Conservation (phyloP, 2,329 filamentous ascomycete genomes). For the Lecanicillium sp. region DNA sequence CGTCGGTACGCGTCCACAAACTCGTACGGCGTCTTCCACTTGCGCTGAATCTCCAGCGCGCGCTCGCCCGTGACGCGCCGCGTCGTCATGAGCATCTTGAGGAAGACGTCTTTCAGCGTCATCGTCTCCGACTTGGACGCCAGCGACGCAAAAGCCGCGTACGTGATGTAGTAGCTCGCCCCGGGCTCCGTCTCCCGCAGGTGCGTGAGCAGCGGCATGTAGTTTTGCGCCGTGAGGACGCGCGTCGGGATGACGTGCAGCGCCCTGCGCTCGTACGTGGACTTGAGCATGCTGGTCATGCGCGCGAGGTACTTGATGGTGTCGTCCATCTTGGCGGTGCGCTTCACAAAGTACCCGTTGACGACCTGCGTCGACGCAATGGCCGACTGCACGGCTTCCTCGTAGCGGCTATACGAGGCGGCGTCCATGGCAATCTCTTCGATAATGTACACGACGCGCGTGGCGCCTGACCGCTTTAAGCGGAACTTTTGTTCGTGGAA, state of each 20-base stretch:
- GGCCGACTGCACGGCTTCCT: slow-evolving; percentile 64
- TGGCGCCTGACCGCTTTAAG: slow-evolving; percentile 63
- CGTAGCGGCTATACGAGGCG: slow-evolving; percentile 48
- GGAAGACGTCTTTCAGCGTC: slow-evolving; percentile 66
- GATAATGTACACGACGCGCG: slow-evolving; percentile 71
- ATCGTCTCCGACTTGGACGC: slow-evolving; percentile 70
- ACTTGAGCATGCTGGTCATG: slow-evolving; percentile 64
- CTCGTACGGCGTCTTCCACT: slow-evolving; percentile 68
- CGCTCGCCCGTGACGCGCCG: slow-evolving; percentile 70
- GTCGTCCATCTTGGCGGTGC: slow-evolving; percentile 69
- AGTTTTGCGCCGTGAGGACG: slow-evolving; percentile 58
- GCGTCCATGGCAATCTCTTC: slow-evolving; percentile 63
- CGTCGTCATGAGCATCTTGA: slow-evolving; percentile 84
- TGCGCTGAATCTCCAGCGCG: slow-evolving; percentile 70
- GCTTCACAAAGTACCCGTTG: slow-evolving; percentile 73
- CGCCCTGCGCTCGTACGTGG: slow-evolving; percentile 53
- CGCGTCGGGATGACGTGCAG: slow-evolving; percentile 61
- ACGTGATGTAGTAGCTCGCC: slow-evolving; percentile 57
- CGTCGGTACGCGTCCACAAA: slow-evolving; percentile 64
- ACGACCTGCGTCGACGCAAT: slow-evolving; percentile 74
- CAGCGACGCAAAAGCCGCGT: slow-evolving; percentile 64
- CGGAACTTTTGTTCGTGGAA: slow-evolving; percentile 84
- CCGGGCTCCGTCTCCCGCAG: slow-evolving; percentile 47
- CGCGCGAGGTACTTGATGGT: slow-evolving; percentile 68
- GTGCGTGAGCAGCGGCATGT: slow-evolving; percentile 56